These are phyloP conservation scores for Oenanthe javanica DNA, from an alignment of 140 eudicot species.

Conservation along the genomic window DNA sequence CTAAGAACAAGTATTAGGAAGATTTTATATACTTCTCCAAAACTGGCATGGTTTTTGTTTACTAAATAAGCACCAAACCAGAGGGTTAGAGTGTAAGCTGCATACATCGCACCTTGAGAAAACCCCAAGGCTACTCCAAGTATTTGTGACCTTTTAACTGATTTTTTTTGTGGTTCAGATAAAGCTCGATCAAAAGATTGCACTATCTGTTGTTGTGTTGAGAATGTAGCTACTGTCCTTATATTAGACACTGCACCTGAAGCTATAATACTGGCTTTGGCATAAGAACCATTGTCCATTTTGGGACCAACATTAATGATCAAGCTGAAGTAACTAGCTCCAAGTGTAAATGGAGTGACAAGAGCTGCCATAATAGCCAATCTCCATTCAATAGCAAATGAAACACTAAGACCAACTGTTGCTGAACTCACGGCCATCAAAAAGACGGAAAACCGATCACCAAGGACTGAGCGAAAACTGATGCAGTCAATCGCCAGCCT, in stretches of 20 bases:
- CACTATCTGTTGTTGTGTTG: conserved; percentile 61
- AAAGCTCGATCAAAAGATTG: conserved; percentile 51
- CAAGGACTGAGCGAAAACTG: conserved; percentile 64
- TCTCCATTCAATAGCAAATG: conserved; percentile 53
- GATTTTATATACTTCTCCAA: conserved; percentile 70
- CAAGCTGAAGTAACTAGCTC: conserved; percentile 70
- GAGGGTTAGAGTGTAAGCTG: conserved; percentile 51
- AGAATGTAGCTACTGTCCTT: conserved; percentile 73
- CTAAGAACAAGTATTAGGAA: conserved; percentile 77
- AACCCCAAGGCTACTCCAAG: conserved; percentile 65
- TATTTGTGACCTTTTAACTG: conserved; percentile 48
- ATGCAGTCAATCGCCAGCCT: conserved; percentile 50
- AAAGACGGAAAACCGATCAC: conserved; percentile 64
- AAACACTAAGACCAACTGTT: conserved; percentile 64
- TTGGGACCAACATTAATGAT: conserved; percentile 64
- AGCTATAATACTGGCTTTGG: conserved; percentile 68
- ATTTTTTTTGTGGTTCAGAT: conserved; percentile 41
- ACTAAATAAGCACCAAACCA: conserved; percentile 75
- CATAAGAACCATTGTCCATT: conserved; percentile 57
- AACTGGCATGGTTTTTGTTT: conserved; percentile 31
- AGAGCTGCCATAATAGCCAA: conserved; percentile 49
- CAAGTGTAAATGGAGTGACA: conserved; percentile 72
- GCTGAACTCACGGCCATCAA: conserved; percentile 80
- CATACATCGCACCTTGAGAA: conserved; percentile 81
- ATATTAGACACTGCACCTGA: conserved; percentile 76